These are phyloP conservation scores for Albizia julibrissin DNA, from an alignment of 306 rosid species.

Conservation along the genomic window DNA sequence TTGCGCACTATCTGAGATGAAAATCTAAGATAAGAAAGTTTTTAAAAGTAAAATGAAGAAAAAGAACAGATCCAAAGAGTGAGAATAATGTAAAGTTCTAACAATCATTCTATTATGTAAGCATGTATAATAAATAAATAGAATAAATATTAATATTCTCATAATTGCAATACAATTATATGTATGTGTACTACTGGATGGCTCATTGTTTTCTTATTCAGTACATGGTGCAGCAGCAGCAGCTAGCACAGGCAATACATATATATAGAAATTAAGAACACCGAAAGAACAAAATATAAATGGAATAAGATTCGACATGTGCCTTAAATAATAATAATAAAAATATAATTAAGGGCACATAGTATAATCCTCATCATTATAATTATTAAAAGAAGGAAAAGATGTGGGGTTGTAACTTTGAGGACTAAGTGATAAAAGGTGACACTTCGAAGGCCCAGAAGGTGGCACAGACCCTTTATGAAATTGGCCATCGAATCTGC, in stretches of 20 bases:
- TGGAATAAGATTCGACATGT: neutral
- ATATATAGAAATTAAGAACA: neutral
- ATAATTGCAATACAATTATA: neutral
- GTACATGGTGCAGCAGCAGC: neutral
- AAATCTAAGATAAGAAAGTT: too few relatives aligned
- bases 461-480: neutral
- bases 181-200: neutral
- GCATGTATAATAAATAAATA: neutral
- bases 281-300: neutral
- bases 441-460: constrained; percentile 68
- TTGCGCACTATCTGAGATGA: too few relatives aligned
- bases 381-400: constrained; percentile 19
- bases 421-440: constrained; percentile 49
- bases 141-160: too few relatives aligned
- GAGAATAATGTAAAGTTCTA: neutral
- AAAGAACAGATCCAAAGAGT: neutral
- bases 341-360: constrained; percentile 12
- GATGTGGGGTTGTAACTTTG: constrained; percentile 28
- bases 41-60: neutral
- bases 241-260: neutral
- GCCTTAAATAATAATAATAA: neutral
- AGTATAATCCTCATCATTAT: constrained; percentile 30
- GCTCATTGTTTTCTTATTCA: neutral
- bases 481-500: neutral
- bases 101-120: neutral